A percentile compares a stretch with the other conserved stretches of the same genome.
Evolutionary conservation across 768 basidiomycete species (phyloP).

Genomic region (Mycena chlorophos): DNA sequence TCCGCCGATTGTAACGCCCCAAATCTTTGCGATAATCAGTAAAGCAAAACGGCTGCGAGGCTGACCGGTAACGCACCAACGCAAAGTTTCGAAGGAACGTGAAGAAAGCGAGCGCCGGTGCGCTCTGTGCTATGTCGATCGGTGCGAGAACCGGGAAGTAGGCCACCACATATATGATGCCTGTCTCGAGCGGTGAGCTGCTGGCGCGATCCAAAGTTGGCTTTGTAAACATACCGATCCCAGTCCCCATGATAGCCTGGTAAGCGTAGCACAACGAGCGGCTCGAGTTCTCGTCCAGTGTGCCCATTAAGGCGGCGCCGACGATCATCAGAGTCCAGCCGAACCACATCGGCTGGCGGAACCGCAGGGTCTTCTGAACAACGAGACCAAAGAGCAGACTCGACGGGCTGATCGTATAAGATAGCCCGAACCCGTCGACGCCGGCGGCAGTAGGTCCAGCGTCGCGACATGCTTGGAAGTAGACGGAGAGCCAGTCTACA

Average conservation of each 20-base stretch:
- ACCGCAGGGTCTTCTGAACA: conserved; percentile 28
- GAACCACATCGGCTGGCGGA: conserved; percentile 10
- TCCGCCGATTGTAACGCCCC: conserved; percentile 53
- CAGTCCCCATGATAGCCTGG: conserved; percentile 23
- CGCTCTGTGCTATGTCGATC: conserved; percentile 39
- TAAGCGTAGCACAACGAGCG: conserved; percentile 21
- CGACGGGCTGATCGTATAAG: not conserved
- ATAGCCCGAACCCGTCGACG: conserved; percentile 29
- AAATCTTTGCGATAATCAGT: conserved; percentile 32
- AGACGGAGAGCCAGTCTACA: conserved; percentile 41
- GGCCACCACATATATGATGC: conserved; percentile 24
- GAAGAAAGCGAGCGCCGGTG: conserved; percentile 46
- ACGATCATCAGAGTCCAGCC: not conserved
- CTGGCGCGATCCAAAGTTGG: too few relatives aligned
- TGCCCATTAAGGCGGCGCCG: conserved; percentile 3
- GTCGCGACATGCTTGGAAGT: conserved; percentile 43
- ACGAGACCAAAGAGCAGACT: conserved; percentile 31
- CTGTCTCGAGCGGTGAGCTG: too few relatives aligned
- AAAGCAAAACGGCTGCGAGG: not conserved
- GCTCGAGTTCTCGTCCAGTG: conserved; percentile 16
- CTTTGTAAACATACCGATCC: too few relatives aligned
- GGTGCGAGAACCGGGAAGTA: conserved; percentile 52
- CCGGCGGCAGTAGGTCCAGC: conserved; percentile 34
- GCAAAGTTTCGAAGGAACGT: conserved; percentile 39
- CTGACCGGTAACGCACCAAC: conserved; percentile 26